Evolutionary conservation across 345 rosid genomes (phyloP), one percentile per base, ranked within the genome.

Genomic region (Cochlearia excelsa): DNA sequence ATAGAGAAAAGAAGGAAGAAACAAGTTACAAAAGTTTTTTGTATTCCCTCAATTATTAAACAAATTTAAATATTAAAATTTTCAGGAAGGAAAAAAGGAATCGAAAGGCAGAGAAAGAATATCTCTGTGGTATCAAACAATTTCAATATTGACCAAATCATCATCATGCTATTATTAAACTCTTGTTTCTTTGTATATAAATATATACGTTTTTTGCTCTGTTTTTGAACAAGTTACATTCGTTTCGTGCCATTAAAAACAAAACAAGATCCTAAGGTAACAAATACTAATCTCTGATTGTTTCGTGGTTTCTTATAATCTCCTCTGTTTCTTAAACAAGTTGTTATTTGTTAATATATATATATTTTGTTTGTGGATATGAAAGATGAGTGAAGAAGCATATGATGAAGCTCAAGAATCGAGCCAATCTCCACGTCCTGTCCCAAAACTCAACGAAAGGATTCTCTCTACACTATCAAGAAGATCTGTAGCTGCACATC

Each of bases 401-500:
- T 57, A 50, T 65, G 73, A 45, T 55, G 76, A 54, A 29, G 46
- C 66, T 10, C 69, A 59, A 33, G 82, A 70, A 41, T 29, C 61
- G 31, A 60, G 46, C 33, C 58, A 64, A 31, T 57, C 61, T 40
- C 78, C 63, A 0, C 68, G 70, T 30, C 61, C 69, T 3, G 74
- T 69, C 46, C 95, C 98, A 9, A 77, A 75, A 9, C 74, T 89
- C 58, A 93, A 93, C 42, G 91, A 93, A 75, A 81, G 99, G 80
- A 89, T 93, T 65, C 96, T 93, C 57, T 93, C 99, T 5, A 79
- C 95, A 65, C 49, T 93, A 80, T 93, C 99, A 4, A 85, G 79
- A 66, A 89, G 99, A 79, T 85, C 95, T 31, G 90, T 85, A 59
- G 99, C 97, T 74, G 95, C 97, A 61, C 99, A 93, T 79, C 97